Conservation (phyloP, 108 stramenopile species). For the Bacterosira constricta region DNA sequence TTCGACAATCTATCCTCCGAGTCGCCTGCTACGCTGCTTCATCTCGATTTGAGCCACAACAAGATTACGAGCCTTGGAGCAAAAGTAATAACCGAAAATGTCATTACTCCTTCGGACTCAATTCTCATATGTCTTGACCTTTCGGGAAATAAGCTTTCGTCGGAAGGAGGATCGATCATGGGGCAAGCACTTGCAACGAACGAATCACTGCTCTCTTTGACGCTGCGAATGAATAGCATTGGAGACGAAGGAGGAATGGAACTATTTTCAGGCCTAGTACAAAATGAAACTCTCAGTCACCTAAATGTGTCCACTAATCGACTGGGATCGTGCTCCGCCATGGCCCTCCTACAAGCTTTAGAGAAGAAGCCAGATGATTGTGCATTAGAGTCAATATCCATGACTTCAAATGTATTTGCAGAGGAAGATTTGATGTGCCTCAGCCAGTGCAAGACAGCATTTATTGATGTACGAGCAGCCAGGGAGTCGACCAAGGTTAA, state of each 20-base stretch:
- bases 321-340: not conserved
- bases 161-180: too few relatives aligned
- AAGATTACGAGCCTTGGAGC: slow-evolving; percentile 2
- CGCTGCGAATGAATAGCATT: too few relatives aligned
- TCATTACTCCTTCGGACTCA: too few relatives aligned
- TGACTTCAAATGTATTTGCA: slow-evolving; percentile 14
- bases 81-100: not conserved
- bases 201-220: too few relatives aligned
- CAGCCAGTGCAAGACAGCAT: not conserved
- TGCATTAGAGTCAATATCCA: slow-evolving; percentile 14
- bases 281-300: slow-evolving; percentile 5
- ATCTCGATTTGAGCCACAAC: slow-evolving; percentile 22
- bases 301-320: not conserved
- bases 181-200: too few relatives aligned
- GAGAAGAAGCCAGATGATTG: too few relatives aligned
- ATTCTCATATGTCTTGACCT: not conserved
- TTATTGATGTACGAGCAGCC: not conserved
- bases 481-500: too few relatives aligned
- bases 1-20: too few relatives aligned
- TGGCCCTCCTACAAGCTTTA: not conserved
- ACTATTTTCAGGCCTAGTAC: not conserved
- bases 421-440: slow-evolving; percentile 7
- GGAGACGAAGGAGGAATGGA: too few relatives aligned
- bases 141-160: too few relatives aligned
- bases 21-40: too few relatives aligned